These are phyloP conservation scores for Gynochthodes officinalis DNA, from an alignment of 257 asterid genomes.

Conservation along the genomic window DNA sequence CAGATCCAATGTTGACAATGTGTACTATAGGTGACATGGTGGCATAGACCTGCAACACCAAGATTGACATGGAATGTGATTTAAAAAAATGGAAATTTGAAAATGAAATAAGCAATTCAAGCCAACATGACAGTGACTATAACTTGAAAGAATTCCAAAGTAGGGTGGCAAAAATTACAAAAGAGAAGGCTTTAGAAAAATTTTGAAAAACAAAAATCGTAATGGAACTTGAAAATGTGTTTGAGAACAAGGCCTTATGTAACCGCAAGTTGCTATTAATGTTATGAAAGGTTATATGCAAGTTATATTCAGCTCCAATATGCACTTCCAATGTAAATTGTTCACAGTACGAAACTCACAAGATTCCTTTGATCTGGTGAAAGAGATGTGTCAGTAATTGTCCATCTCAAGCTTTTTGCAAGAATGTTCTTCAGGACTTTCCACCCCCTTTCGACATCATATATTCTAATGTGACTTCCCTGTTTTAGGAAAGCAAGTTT, in stretches of 20 bases:
- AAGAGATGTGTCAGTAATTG: constrained; percentile 79
- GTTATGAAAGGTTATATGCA: too few species aligned
- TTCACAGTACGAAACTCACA: constrained; percentile 42
- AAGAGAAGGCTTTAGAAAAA: not conserved
- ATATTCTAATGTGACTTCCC: constrained; percentile 88
- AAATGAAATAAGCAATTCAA: not conserved
- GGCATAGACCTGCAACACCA: constrained; percentile 65
- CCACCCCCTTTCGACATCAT: constrained; percentile 83
- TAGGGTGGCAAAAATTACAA: not conserved
- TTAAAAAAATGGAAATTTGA: not conserved
- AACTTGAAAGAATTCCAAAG: not conserved
- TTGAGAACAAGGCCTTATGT: not conserved
- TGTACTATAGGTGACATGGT: constrained; percentile 78
- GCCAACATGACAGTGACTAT: not conserved
- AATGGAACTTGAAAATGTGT: not conserved
- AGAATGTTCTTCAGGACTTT: constrained; percentile 71
- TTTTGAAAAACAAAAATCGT: not conserved
- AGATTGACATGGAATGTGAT: not conserved
- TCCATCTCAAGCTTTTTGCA: constrained; percentile 87
- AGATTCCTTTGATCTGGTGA: constrained; percentile 73
- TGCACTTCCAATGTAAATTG: not conserved
- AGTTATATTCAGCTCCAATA: not conserved
- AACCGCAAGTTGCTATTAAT: not conserved
- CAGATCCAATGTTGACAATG: constrained; percentile 59
- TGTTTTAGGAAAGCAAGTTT: constrained; percentile 25